A percentile compares a stretch with the other conserved stretches of the same genome.
Evolutionary conservation across 2,329 filamentous ascomycete species (phyloP).

Genomic region (Pseudocercospora crystallina): DNA sequence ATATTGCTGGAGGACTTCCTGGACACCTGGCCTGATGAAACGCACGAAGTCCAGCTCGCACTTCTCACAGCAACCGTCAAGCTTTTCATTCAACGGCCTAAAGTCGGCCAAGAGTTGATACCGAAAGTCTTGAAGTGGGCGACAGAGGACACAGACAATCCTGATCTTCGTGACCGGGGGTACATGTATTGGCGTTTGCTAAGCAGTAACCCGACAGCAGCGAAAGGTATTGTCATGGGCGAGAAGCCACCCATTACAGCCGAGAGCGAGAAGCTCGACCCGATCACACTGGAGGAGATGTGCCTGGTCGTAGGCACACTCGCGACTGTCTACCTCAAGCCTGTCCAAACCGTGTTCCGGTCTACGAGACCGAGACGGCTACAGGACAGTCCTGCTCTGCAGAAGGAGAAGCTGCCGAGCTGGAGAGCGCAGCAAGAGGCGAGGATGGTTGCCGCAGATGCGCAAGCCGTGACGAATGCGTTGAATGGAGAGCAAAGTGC

Average conservation of each 20-base stretch:
- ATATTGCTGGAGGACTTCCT: slow-evolving; percentile 92
- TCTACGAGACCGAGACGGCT: slow-evolving; percentile 78
- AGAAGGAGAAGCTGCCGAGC: slow-evolving; percentile 66
- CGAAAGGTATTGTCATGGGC: slow-evolving; percentile 90
- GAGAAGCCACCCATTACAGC: slow-evolving; percentile 95
- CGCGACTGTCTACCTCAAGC: slow-evolving; percentile 96
- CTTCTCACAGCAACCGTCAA: slow-evolving; percentile 96
- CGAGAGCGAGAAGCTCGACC: slow-evolving; percentile 91
- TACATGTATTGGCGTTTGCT: slow-evolving; percentile 99
- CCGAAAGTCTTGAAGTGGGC: slow-evolving; percentile 97
- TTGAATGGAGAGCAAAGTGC: slow-evolving; percentile 19
- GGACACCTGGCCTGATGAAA: slow-evolving; percentile 89
- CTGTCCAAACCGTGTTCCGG: slow-evolving; percentile 94
- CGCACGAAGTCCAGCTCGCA: slow-evolving; percentile 91
- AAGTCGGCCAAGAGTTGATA: slow-evolving; percentile 88
- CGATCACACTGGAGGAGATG: slow-evolving; percentile 90
- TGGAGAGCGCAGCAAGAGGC: slow-evolving; percentile 45
- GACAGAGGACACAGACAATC: slow-evolving; percentile 98
- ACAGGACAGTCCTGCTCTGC: slow-evolving; percentile 79
- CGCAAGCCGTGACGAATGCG: slow-evolving; percentile 63
- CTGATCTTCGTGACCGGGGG: slow-evolving; percentile 88
- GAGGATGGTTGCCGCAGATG: slow-evolving; percentile 34
- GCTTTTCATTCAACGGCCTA: slow-evolving; percentile 93
- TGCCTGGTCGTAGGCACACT: slow-evolving; percentile 94
- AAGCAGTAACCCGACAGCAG: slow-evolving; percentile 84